Percentiles rank a stretch among this genome's conserved stretches.
Conservation (phyloP, 352 stramenopile genomes). For the Phytophthora sojae region DNA sequence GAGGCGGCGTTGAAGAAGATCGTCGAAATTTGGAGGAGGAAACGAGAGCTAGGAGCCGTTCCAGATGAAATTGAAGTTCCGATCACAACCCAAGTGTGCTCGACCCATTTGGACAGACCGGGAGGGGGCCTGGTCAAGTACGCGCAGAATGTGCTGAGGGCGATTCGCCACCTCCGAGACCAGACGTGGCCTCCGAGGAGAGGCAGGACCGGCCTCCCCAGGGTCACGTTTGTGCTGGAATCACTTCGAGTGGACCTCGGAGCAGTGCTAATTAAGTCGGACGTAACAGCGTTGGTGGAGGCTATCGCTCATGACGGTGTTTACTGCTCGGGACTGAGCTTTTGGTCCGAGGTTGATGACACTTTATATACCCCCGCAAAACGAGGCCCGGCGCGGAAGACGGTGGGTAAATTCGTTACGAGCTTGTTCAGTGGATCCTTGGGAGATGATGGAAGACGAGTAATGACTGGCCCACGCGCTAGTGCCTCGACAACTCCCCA, state of each 20-base stretch:
- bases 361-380: too few species aligned
- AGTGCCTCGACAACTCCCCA: not conserved
- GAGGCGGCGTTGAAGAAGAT: not conserved
- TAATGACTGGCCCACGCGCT: not conserved
- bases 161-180: not conserved
- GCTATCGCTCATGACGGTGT: not conserved
- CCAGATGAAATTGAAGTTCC: not conserved
- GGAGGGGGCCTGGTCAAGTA: not conserved
- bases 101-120: not conserved
- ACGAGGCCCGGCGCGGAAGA: too few species aligned
- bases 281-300: slow-evolving; percentile 3
- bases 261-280: not conserved
- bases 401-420: not conserved
- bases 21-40: not conserved
- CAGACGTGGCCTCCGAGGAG: not conserved
- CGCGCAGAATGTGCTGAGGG: not conserved
- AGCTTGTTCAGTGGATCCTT: not conserved
- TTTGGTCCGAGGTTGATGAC: not conserved
- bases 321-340: slow-evolving; percentile 1
- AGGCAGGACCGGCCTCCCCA: not conserved
- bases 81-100: not conserved
- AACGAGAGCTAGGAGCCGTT: not conserved
- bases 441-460: not conserved
- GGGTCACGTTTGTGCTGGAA: not conserved
- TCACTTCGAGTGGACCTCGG: not conserved